Evolutionary conservation across 1,284 basidiomycete genomes (phyloP).

Genomic region (Rhodotorula sp.): DNA sequence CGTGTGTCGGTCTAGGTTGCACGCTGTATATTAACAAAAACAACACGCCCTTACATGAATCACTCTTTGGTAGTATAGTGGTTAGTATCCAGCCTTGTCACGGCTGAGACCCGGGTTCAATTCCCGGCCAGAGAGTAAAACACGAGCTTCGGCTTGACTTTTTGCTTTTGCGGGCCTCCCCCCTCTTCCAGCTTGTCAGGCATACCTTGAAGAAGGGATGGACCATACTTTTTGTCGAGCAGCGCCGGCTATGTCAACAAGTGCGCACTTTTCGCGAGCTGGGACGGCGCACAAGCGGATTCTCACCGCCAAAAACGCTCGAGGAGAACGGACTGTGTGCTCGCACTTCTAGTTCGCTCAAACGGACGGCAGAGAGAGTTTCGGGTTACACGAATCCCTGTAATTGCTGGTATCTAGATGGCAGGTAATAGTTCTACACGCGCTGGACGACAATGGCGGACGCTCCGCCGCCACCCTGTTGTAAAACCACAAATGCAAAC

Average conservation of each 20-base stretch:
- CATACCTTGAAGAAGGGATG: no score
- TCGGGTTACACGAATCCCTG: no score
- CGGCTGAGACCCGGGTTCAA: constrained; percentile 14
- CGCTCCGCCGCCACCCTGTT: constrained; percentile 77
- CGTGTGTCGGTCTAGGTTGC: no score
- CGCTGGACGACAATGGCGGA: constrained; percentile 87
- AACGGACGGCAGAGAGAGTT: no score
- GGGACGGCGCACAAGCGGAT: background rate
- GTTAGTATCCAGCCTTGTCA: constrained; percentile 14
- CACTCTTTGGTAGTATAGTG: constrained; percentile 10
- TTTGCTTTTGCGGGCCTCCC: background rate
- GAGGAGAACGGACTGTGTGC: background rate
- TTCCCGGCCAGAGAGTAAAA: constrained; percentile 4
- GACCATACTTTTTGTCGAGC: no score
- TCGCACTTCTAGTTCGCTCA: no score
- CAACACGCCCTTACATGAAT: background rate
- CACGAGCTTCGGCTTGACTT: background rate
- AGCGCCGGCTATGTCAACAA: no score
- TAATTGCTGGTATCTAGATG: background rate
- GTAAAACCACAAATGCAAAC: constrained; percentile 1
- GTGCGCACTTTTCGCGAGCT: no score
- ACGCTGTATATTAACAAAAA: no score
- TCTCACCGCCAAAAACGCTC: background rate
- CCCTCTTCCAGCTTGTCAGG: no score
- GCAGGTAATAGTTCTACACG: constrained; percentile 55